Conservation (phyloP, 768 basidiomycete genomes). For the Pulveroboletus sp. region DNA sequence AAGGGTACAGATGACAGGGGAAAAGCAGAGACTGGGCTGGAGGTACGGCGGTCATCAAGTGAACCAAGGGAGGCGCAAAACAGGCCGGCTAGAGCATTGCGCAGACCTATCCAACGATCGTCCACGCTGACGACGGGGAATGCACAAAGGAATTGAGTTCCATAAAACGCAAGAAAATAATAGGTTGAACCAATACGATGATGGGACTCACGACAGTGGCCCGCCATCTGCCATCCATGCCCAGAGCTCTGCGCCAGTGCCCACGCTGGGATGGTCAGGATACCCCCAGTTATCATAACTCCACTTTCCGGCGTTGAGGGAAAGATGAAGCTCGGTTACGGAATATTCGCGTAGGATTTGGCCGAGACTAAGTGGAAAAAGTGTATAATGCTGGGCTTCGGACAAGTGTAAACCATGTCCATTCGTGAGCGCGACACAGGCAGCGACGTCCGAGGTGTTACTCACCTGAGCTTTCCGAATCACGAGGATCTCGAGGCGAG, state of each 20-base stretch:
- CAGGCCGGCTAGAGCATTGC: constrained; percentile 86
- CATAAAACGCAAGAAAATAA: not conserved
- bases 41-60: constrained; percentile 71
- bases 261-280: constrained; percentile 70
- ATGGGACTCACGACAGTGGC: constrained; percentile 40
- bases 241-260: constrained; percentile 85
- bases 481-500: constrained; percentile 52
- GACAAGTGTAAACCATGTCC: not conserved
- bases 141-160: not conserved
- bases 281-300: constrained; percentile 80
- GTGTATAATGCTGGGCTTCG: constrained; percentile 76
- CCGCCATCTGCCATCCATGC: constrained; percentile 82
- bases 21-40: constrained; percentile 58
- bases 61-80: constrained; percentile 91
- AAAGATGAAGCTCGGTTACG: constrained; percentile 83
- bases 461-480: constrained; percentile 42
- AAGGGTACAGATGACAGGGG: constrained; percentile 56
- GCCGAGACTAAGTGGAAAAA: constrained; percentile 84
- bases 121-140: constrained; percentile 48
- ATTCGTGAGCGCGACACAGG: not conserved
- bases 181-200: not conserved
- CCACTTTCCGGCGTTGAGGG: constrained; percentile 91
- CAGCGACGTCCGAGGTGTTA: constrained; percentile 24
- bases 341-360: constrained; percentile 83
- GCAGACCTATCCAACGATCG: constrained; percentile 75